Evolutionary conservation across 2,329 filamentous ascomycete species (phyloP).

Genomic region (Hortaea sp.): DNA sequence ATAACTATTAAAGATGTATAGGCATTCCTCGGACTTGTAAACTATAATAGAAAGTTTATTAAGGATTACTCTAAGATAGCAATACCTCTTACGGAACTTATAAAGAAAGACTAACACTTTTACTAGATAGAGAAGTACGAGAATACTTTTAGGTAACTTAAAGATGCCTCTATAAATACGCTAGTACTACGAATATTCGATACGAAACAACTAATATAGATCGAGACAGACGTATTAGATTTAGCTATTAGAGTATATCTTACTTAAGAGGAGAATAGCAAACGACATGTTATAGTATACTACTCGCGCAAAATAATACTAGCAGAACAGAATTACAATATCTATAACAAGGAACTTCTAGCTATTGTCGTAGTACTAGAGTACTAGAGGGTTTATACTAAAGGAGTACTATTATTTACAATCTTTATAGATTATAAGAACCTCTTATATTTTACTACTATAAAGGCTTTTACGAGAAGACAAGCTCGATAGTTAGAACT

Average conservation of each 20-base stretch:
- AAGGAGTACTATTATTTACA: not conserved
- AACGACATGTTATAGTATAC: constrained; percentile 2
- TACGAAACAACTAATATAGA: constrained; percentile 1
- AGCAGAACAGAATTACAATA: too few species aligned
- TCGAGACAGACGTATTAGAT: constrained; percentile 2
- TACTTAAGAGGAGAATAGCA: not conserved
- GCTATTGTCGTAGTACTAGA: too few species aligned
- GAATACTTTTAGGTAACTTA: constrained; percentile 3
- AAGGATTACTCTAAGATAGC: too few species aligned
- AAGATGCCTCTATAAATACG: constrained; percentile 1
- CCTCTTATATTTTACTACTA: constrained; percentile 21
- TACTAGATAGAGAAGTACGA: not conserved
- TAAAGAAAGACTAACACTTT: too few species aligned
- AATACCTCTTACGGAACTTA: too few species aligned
- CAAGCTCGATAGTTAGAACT: not conserved
- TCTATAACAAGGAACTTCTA: too few species aligned
- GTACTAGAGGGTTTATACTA: too few species aligned
- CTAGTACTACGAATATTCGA: constrained; percentile 7
- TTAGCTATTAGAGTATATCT: constrained; percentile 1
- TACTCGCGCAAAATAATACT: too few species aligned
- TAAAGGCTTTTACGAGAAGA: constrained; percentile 17
- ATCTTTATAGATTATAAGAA: constrained; percentile 23
- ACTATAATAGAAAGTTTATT: too few species aligned
- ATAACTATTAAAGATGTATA: too few species aligned
- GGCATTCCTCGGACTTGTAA: too few species aligned